Evolutionary conservation across 352 stramenopile genomes (phyloP).

Genomic region (Peronosclerospora sorghi): DNA sequence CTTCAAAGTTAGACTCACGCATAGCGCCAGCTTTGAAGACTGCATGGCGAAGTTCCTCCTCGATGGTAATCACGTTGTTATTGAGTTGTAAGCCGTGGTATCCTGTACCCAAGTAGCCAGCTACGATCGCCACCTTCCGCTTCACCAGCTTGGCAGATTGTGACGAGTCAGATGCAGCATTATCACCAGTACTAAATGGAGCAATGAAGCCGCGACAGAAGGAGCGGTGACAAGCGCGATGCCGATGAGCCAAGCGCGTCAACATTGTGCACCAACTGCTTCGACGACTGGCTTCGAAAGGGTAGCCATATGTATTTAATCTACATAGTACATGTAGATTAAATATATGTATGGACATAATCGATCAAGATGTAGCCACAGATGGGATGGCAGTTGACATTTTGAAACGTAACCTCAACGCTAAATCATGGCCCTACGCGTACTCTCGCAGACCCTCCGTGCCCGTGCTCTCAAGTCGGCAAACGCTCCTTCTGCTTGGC

Average conservation of each 20-base stretch:
- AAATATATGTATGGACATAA: conserved; percentile 6
- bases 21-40: conserved; percentile 77
- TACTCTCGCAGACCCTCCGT: conserved; percentile 45
- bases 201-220: conserved; percentile 5
- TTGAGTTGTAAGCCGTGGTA: conserved; percentile 78
- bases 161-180: neutral
- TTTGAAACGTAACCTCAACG: conserved; percentile 12
- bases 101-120: conserved; percentile 70
- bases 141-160: conserved; percentile 44
- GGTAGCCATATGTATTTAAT: neutral
- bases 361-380: conserved; percentile 7
- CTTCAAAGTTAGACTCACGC: conserved; percentile 80
- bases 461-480: conserved; percentile 16
- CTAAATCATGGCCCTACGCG: conserved; percentile 36
- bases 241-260: conserved; percentile 14
- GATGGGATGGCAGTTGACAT: conserved; percentile 9
- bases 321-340: neutral
- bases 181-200: neutral
- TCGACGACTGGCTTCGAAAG: conserved; percentile 6
- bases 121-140: conserved; percentile 82
- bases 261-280: conserved; percentile 7
- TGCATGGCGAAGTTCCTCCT: conserved; percentile 66
- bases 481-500: conserved; percentile 18
- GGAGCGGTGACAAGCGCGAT: conserved; percentile 1
- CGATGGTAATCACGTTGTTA: conserved; percentile 72